Evolutionary conservation across 805 yeast genomes (phyloP), one percentile per base, ranked within the genome.

Genomic region (Saturnispora ahearnii): DNA sequence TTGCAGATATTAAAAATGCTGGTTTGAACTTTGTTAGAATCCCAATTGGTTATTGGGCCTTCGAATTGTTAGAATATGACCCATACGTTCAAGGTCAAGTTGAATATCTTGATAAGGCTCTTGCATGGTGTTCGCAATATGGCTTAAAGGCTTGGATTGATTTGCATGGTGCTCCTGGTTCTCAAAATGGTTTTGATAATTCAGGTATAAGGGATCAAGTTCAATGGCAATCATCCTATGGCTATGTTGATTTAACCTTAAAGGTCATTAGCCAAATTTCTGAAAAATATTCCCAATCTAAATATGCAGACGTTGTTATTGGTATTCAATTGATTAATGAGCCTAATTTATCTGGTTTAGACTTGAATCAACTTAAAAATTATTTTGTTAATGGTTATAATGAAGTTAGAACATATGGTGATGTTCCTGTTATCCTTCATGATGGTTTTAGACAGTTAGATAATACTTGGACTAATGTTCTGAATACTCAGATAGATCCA

Each of bases 311-410:
- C 60, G 85, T 84, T 24, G 82, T 90, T 41, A 73, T 82, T 56
- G 96, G 96, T 51, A 79, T 90, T 51, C 90, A 91, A 71, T 72
- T 88, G 51, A 68, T 91, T 44, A 90, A 90, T 63, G 98, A 90
- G 73, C 98, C 98, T 31, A 73, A 87, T 59, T 95, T 95, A 12
- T 74, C 90, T 1, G 63, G 71, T 3, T 67, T 87, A 50, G 79
- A 83, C 63, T 66, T 82, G 73, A 71, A 70, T 52, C 64, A 73
- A 59, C 70, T 90, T 55, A 73, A 77, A 62, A 65, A 74, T 45
- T 91, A 76, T 67, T 84, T 78, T 70, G 47, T 62, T 31, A 67
- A 79, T 49, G 93, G 86, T 41, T 89, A 86, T 70, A 63, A 73
- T 44, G 68, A 74, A 50, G 73, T 88, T 56, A 80, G 96, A 65